phyloP scores from a whole-genome alignment of 805 yeast genomes.

The Kuraishia ogatae region DNA sequence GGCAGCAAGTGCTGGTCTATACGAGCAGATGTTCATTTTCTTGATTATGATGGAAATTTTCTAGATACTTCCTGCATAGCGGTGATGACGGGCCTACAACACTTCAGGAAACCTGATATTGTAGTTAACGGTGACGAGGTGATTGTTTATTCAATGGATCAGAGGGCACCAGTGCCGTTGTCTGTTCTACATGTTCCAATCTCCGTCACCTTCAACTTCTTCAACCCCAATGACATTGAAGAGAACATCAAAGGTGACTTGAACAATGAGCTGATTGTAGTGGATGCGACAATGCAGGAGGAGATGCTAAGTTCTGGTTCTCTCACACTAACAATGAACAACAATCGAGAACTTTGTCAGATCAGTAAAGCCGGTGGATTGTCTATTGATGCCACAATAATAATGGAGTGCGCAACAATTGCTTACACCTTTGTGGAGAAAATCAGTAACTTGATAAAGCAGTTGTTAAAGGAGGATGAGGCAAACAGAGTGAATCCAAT shows the following conservation, averaged over 20 bases:
- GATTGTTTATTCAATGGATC: conserved; percentile 61
- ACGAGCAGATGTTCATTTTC: conserved; percentile 81
- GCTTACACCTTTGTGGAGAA: conserved; percentile 58
- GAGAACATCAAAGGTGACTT: conserved; percentile 63
- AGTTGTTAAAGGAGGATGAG: conserved; percentile 46
- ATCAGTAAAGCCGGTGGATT: conserved; percentile 85
- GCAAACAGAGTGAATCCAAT: conserved; percentile 11
- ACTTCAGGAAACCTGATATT: conserved; percentile 78
- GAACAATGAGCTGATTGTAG: conserved; percentile 49
- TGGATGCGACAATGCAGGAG: conserved; percentile 75
- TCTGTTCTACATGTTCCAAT: conserved; percentile 85
- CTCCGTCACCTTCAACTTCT: conserved; percentile 84
- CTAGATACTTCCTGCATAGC: conserved; percentile 88
- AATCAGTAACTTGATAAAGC: conserved; percentile 56
- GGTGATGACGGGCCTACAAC: conserved; percentile 77
- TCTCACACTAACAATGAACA: conserved; percentile 79
- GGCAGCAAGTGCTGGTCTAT: conserved; percentile 89
- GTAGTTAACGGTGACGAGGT: conserved; percentile 59
- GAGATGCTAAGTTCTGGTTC: conserved; percentile 71
- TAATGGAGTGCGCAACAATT: conserved; percentile 59
- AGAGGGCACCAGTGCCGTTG: conserved; percentile 80
- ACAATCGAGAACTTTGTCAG: conserved; percentile 87
- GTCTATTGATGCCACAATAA: conserved; percentile 61
- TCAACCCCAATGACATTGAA: conserved; percentile 56
- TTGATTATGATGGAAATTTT: conserved; percentile 89